These are phyloP conservation scores for Pythium scleroteichum DNA, from an alignment of 352 stramenopile genomes.

Conservation along the genomic window DNA sequence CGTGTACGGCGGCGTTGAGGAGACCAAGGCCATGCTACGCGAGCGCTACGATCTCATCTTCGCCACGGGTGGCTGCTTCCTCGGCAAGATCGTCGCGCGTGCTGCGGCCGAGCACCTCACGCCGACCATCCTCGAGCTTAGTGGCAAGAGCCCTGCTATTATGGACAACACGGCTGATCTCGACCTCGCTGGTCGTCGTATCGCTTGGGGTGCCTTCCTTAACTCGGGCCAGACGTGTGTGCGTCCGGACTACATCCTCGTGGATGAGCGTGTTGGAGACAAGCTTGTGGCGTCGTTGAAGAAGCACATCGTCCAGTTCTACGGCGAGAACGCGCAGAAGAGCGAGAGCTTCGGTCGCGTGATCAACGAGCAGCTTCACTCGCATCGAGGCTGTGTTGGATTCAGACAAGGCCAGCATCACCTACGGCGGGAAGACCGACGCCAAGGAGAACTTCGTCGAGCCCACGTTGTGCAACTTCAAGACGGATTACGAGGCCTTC, in stretches of 20 bases:
- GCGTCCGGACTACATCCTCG: slow-evolving; percentile 92
- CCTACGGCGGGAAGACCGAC: slow-evolving; percentile 59
- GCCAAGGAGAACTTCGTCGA: slow-evolving; percentile 76
- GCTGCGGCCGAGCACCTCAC: slow-evolving; percentile 94
- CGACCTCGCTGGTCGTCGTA: slow-evolving; percentile 65
- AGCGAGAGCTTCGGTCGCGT: slow-evolving; percentile 61
- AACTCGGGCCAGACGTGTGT: slow-evolving; percentile 96
- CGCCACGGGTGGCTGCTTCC: slow-evolving; percentile 63
- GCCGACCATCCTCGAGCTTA: slow-evolving; percentile 93
- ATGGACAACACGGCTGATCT: slow-evolving; percentile 69
- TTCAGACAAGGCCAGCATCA: slow-evolving; percentile 43
- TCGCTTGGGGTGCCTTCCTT: slow-evolving; percentile 84
- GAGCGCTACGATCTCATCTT: slow-evolving; percentile 88
- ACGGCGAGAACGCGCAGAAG: slow-evolving; percentile 46
- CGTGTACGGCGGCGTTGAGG: slow-evolving; percentile 80
- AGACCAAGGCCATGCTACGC: slow-evolving; percentile 76
- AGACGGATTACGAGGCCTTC: slow-evolving; percentile 51
- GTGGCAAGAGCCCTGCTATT: slow-evolving; percentile 91
- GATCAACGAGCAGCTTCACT: slow-evolving; percentile 68
- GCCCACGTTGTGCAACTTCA: slow-evolving; percentile 88
- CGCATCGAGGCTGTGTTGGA: slow-evolving; percentile 40
- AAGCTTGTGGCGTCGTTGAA: slow-evolving; percentile 46
- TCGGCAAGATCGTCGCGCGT: slow-evolving; percentile 90
- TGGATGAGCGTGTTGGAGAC: slow-evolving; percentile 76
- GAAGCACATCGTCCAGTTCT: slow-evolving; percentile 44